These are phyloP conservation scores for Stephanocyclus meneghinianus DNA, from an alignment of 352 stramenopile species.

Conservation along the genomic window DNA sequence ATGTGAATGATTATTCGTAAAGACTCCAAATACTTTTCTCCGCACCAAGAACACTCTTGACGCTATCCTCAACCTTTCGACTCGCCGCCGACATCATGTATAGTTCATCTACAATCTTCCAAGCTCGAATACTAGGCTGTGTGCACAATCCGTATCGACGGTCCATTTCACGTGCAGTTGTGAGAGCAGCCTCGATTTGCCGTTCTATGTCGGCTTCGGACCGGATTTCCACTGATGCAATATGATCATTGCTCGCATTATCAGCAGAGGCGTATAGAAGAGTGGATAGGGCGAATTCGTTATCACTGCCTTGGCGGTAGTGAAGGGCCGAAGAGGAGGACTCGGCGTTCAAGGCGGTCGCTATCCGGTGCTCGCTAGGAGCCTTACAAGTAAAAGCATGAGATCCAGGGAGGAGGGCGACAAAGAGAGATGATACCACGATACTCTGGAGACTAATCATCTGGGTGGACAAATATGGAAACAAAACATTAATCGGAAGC, in stretches of 20 bases:
- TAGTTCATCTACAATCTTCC: conserved; percentile 11
- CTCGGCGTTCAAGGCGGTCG: neutral
- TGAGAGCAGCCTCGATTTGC: neutral
- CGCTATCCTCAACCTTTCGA: conserved; percentile 10
- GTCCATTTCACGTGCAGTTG: conserved; percentile 9
- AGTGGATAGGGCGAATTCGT: neutral
- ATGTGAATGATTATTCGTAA: neutral
- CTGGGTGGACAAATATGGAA: neutral
- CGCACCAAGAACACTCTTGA: conserved; percentile 14
- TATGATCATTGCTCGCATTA: neutral
- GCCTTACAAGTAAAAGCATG: neutral
- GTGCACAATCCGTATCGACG: conserved; percentile 15
- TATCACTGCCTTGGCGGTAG: conserved; percentile 15
- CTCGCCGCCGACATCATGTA: conserved; percentile 6
- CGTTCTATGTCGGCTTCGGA: conserved; percentile 10
- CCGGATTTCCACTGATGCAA: neutral
- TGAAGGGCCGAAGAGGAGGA: conserved; percentile 10
- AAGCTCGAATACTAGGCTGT: conserved; percentile 5
- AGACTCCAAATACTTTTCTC: conserved; percentile 17
- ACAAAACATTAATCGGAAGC: neutral
- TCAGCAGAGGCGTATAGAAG: neutral
- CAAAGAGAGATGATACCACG: neutral
- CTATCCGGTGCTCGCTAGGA: neutral
- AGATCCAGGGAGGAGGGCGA: neutral
- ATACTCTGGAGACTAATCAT: neutral